Evolutionary conservation across 2,329 filamentous ascomycete genomes (phyloP), one percentile per base, ranked within the genome.

Genomic region (Cladophialophora yegresii): DNA sequence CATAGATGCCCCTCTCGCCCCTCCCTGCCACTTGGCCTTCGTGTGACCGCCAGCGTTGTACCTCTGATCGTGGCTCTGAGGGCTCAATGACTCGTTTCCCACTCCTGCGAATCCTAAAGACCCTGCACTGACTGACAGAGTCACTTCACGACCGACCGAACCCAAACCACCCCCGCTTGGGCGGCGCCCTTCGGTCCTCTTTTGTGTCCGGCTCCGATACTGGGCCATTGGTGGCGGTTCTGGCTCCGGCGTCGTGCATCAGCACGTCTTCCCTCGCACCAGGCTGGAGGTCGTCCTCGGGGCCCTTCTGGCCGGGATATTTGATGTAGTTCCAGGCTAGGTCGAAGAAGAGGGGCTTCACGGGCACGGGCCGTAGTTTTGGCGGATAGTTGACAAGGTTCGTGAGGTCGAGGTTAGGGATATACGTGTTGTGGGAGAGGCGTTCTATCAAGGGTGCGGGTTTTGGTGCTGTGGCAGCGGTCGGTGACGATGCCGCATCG

Each of bases 311-410:
- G 36, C 87, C 87, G 0, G 93, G 92, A 74, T 99, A 99, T 55
- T 92, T 87, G 67, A 99, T 93, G 75, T 97, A 98, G 75, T 98
- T 98, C 90, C 92, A 99, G 9, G 95, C 95, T 7, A 96, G 89
- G 74, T 99, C 95, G 64, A 98, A 86, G 82, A 98, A 98, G 36
- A 98, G 83, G 30, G 95, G 95, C 81, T 99, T 99, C 58, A 96
- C 89, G 0, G 95, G 92, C 45, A 98, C 87, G 1, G 89, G 84
- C 67, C 91, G 87, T 70, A 97, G 80, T 74, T 87, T 90, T 1
- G 93, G 93, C 12, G 95, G 95, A 76, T 93, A 97, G 4, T 87
- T 85, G 54, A 98, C 93, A 28, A 99, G 80, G 70, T 93, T 93
- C 49, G 82, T 82, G 28, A 97, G 81, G 74, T 96, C 87, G 9